These are phyloP conservation scores for Salmacisia buchloeana DNA, from an alignment of 1,284 basidiomycete species.

Conservation along the genomic window DNA sequence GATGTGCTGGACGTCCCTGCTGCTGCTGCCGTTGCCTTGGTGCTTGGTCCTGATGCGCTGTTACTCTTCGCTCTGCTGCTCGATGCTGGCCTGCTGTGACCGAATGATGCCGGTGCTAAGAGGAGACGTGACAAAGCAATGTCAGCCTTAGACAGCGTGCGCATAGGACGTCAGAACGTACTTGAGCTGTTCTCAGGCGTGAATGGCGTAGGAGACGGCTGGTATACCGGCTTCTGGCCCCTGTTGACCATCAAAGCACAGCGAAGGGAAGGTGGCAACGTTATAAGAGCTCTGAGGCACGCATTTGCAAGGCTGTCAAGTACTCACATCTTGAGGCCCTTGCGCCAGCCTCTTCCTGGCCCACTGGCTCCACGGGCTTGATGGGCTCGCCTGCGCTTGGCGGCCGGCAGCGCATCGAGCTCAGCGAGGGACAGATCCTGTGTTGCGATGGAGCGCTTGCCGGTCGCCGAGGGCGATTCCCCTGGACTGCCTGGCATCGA, in stretches of 20 bases:
- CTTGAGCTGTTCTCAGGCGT: conserved; percentile 23
- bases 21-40: conserved; percentile 6
- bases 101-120: background rate
- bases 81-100: background rate
- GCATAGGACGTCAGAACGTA: conserved; percentile 4
- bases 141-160: conserved; percentile 11
- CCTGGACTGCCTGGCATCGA: background rate
- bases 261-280: background rate
- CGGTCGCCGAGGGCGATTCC: background rate
- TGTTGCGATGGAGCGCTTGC: background rate
- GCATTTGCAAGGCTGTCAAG: background rate
- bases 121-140: conserved; percentile 9
- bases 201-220: conserved; percentile 25
- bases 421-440: conserved; percentile 15
- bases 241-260: background rate
- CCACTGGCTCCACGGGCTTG: conserved; percentile 46
- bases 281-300: background rate
- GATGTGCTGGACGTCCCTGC: conserved; percentile 17
- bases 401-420: conserved; percentile 44
- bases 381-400: conserved; percentile 42
- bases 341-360: conserved; percentile 46
- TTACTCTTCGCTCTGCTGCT: background rate
- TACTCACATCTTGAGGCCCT: conserved; percentile 40
- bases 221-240: conserved; percentile 45
- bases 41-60: background rate